A percentile compares a stretch with the other conserved stretches of the same genome.
phyloP scores from a whole-genome alignment of 164 flowering plant genomes.

The Brasenia schreberi region DNA sequence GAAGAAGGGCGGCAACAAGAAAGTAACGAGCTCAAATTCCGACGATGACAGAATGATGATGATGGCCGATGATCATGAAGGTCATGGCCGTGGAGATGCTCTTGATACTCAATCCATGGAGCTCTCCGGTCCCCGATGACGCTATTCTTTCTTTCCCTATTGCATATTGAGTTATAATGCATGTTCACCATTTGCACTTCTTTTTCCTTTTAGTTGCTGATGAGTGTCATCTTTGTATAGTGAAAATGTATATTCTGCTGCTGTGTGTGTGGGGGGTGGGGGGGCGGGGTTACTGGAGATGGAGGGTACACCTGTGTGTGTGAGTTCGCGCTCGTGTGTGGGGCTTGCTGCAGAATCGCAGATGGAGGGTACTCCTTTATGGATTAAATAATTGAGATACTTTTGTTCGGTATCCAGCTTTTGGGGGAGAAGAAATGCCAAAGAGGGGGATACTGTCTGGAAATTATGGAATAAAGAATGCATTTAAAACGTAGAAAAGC shows the following conservation, averaged over 20 bases:
- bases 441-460: too few relatives aligned
- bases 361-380: too few relatives aligned
- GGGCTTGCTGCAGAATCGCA: too few relatives aligned
- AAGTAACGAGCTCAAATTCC: slow-evolving; percentile 3
- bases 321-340: too few relatives aligned
- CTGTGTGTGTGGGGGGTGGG: too few relatives aligned
- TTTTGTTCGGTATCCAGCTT: not conserved
- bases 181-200: too few relatives aligned
- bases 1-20: not conserved
- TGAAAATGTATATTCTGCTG: too few relatives aligned
- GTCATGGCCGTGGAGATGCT: slow-evolving; percentile 27
- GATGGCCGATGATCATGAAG: slow-evolving; percentile 20
- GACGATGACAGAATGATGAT: slow-evolving; percentile 20
- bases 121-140: slow-evolving; percentile 82
- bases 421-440: not conserved
- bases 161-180: not conserved
- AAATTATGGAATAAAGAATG: too few relatives aligned
- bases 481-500: not conserved
- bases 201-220: too few relatives aligned
- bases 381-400: not conserved
- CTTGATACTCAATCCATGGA: slow-evolving; percentile 68
- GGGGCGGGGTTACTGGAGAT: too few relatives aligned
- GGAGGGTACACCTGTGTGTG: too few relatives aligned
- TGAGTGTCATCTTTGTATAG: too few relatives aligned
- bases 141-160: not conserved